These are phyloP conservation scores for Protea cynaroides DNA, from an alignment of 164 flowering plant species.

Conservation along the genomic window DNA sequence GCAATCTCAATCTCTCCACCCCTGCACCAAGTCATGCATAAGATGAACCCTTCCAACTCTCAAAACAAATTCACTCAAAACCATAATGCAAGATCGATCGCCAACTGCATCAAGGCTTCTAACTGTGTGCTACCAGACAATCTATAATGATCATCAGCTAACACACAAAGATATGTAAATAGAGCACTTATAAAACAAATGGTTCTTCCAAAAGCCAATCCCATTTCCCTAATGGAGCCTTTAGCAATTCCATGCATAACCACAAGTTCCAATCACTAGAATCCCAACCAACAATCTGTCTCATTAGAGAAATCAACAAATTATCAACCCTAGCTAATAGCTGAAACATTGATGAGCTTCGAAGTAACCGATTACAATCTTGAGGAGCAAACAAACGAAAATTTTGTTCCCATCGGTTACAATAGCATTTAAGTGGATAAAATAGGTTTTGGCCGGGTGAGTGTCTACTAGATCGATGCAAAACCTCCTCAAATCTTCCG, in stretches of 20 bases:
- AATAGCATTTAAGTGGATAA: slow-evolving; percentile 65
- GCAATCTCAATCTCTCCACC: no score
- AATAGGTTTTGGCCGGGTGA: slow-evolving; percentile 33
- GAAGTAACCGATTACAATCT: slow-evolving; percentile 38
- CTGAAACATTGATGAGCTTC: slow-evolving; percentile 48
- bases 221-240: slow-evolving; percentile 41
- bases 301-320: slow-evolving; percentile 52
- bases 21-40: slow-evolving; percentile 47
- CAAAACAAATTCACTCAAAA: slow-evolving; percentile 60
- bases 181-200: slow-evolving; percentile 41
- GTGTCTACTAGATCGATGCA: slow-evolving; percentile 56
- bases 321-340: slow-evolving; percentile 49
- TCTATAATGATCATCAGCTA: slow-evolving; percentile 73
- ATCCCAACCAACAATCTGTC: slow-evolving; percentile 80
- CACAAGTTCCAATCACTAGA: slow-evolving; percentile 65
- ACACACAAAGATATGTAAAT: slow-evolving; percentile 55
- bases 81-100: slow-evolving; percentile 59
- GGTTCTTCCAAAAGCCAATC: slow-evolving; percentile 51
- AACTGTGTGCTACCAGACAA: slow-evolving; percentile 23
- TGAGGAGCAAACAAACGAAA: slow-evolving; percentile 35
- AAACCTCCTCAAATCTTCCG: no score
- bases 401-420: slow-evolving; percentile 67
- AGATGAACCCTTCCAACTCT: slow-evolving; percentile 79
- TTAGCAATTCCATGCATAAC: slow-evolving; percentile 56
- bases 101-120: slow-evolving; percentile 42